Evolutionary conservation across 768 basidiomycete species (phyloP).

Genomic region (Mycena crocata): DNA sequence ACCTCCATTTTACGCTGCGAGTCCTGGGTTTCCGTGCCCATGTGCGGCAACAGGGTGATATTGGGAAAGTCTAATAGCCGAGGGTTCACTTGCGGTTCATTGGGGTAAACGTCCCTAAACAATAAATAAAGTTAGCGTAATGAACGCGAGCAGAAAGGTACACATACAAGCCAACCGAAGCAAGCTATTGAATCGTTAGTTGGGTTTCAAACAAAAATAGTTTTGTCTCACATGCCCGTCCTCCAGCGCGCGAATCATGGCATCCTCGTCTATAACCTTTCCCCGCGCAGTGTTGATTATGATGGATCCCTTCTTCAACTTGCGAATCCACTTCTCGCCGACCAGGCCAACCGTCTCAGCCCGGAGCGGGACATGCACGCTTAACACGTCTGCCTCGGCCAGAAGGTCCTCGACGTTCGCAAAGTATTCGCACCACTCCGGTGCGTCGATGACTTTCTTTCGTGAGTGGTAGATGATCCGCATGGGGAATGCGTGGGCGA

Average conservation of each 20-base stretch:
- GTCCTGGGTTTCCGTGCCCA: conserved; percentile 91
- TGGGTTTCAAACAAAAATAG: conserved; percentile 1
- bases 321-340: conserved; percentile 79
- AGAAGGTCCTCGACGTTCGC: conserved; percentile 72
- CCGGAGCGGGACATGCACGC: conserved; percentile 86
- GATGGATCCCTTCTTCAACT: conserved; percentile 81
- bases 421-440: conserved; percentile 84
- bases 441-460: conserved; percentile 65
- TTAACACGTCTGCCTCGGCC: conserved; percentile 81
- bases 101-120: too few relatives aligned
- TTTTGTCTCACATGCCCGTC: conserved; percentile 80
- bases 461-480: conserved; percentile 86
- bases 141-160: too few relatives aligned
- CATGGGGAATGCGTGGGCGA: conserved; percentile 89
- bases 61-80: conserved; percentile 84
- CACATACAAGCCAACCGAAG: conserved; percentile 86
- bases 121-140: too few relatives aligned
- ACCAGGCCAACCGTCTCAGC: conserved; percentile 80
- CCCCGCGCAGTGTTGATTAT: conserved; percentile 93
- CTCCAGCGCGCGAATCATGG: conserved; percentile 86
- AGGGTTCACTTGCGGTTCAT: conserved; percentile 86
- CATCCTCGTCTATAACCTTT: conserved; percentile 89
- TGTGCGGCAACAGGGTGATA: conserved; percentile 89
- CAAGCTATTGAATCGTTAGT: conserved; percentile 60
- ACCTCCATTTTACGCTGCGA: conserved; percentile 87